phyloP scores from a whole-genome alignment of 139 green algal species.

The Chlorella sp. region DNA sequence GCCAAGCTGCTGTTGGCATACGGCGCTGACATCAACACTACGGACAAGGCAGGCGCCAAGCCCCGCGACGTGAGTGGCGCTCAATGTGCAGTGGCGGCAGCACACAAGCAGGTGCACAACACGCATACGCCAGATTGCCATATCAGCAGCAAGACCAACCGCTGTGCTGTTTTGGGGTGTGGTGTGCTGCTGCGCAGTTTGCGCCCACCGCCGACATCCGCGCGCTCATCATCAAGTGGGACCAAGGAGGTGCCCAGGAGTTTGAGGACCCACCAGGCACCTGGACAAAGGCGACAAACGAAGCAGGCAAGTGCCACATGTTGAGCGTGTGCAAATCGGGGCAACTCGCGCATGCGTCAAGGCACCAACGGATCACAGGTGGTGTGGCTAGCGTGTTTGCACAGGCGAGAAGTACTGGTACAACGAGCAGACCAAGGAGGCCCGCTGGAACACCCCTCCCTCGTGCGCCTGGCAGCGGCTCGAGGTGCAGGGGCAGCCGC shows the following conservation, averaged over 20 bases:
- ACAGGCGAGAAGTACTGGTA: slow-evolving; percentile 24
- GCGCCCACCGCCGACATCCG: not conserved
- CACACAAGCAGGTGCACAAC: too few species aligned
- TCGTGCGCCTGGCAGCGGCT: slow-evolving; percentile 32
- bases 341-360: too few species aligned
- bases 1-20: slow-evolving; percentile 28
- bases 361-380: too few species aligned
- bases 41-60: slow-evolving; percentile 28
- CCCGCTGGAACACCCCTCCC: slow-evolving; percentile 30
- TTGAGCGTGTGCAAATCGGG: too few species aligned
- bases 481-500: slow-evolving; percentile 22
- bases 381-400: not conserved
- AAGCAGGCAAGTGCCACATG: slow-evolving; percentile 12
- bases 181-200: too few species aligned
- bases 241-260: slow-evolving; percentile 11
- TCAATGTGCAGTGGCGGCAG: too few species aligned
- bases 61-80: slow-evolving; percentile 17
- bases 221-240: slow-evolving; percentile 8
- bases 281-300: slow-evolving; percentile 27
- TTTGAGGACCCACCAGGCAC: slow-evolving; percentile 32
- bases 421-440: slow-evolving; percentile 21
- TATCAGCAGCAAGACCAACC: too few species aligned
- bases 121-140: too few species aligned
- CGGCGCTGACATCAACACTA: slow-evolving; percentile 27
- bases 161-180: not conserved